These are phyloP conservation scores for Podospora fimiseda DNA, from an alignment of 495 filamentous ascomycete species.

Conservation along the genomic window DNA sequence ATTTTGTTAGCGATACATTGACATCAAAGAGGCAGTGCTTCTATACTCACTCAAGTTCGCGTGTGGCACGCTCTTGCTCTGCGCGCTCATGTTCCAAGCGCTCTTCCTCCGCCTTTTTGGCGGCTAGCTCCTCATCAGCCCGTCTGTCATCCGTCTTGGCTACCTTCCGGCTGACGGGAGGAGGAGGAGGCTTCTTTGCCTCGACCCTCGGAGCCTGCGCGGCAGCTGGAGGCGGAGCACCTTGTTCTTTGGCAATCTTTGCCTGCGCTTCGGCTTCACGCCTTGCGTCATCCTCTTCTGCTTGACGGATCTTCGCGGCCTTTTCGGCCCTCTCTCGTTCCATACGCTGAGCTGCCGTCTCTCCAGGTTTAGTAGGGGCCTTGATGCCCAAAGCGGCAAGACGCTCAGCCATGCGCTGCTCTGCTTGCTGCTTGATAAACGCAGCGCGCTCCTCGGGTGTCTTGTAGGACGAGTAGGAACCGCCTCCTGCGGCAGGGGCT, in stretches of 20 bases:
- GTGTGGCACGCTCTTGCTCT: constrained; percentile 66
- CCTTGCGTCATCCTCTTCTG: constrained; percentile 91
- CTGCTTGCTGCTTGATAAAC: constrained; percentile 93
- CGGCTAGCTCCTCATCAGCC: constrained; percentile 49
- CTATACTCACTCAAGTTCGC: constrained; percentile 73
- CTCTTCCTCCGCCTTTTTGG: constrained; percentile 47
- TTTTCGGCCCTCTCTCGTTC: constrained; percentile 85
- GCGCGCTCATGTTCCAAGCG: constrained; percentile 63
- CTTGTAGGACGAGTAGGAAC: constrained; percentile 71
- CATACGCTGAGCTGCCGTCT: constrained; percentile 73
- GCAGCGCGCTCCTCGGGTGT: constrained; percentile 90
- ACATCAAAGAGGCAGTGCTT: not conserved
- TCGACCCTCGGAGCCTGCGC: constrained; percentile 42
- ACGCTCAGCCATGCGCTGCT: constrained; percentile 95
- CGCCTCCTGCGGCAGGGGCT: constrained; percentile 34
- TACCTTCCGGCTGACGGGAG: constrained; percentile 72
- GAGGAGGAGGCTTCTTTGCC: constrained; percentile 78
- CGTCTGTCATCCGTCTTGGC: constrained; percentile 47
- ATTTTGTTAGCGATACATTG: constrained; percentile 21
- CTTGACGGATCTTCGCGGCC: constrained; percentile 76
- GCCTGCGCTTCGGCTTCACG: constrained; percentile 83
- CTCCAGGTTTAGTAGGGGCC: constrained; percentile 61
- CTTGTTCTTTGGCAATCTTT: constrained; percentile 75
- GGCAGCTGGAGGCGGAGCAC: constrained; percentile 50
- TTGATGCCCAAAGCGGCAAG: constrained; percentile 90